Evolutionary conservation across 768 basidiomycete genomes (phyloP), one percentile per base, ranked within the genome.

Genomic region (Xerocomus brunneocitrinus): DNA sequence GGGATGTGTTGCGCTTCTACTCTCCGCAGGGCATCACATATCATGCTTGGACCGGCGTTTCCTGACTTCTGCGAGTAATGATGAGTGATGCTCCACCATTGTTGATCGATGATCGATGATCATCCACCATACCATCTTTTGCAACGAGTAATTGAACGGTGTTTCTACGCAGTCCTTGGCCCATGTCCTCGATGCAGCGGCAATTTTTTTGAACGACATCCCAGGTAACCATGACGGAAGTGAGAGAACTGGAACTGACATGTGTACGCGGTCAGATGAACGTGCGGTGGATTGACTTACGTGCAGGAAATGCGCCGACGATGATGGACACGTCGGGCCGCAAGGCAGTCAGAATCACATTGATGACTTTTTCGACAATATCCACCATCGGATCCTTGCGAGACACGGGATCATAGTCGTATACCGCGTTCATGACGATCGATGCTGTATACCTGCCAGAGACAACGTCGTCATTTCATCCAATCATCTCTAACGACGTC

Each of bases 401-500:
- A 22, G 54, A 57, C 10, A 49, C 31, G 12, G 58, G 55, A n/a
- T 61, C 60, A 22, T 61, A 60, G 5, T 57, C 55, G 19, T 54
- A 60, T 10, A 54, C 50, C 8, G 47, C 55, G 9, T 60, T 54
- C 49, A 52, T 51, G 39, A 52, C 27, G 8, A 60, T 19, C 4
- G 58, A 57, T n/a, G 55, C 47, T 12, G 58, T 57, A 12, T 49
- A 51, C 36, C 59, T 60, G 42, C 27, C 43, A n/a, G n/a, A 27
- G 1, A 25, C 9, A 36, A 35, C 13, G 5, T 40, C 19, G 36
- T 22, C 32, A 35, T 5, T 34, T 3, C 3, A 7, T 30, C 8
- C 36, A 24, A 46, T 30, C 31, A 32, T 32, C 5, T 9, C 31
- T 32, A 10, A 32, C 31, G 12, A 32, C 31, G 31, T 12, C 12